Evolutionary conservation across 2,329 filamentous ascomycete genomes (phyloP).

Genomic region (Neofusicoccum sp.): DNA sequence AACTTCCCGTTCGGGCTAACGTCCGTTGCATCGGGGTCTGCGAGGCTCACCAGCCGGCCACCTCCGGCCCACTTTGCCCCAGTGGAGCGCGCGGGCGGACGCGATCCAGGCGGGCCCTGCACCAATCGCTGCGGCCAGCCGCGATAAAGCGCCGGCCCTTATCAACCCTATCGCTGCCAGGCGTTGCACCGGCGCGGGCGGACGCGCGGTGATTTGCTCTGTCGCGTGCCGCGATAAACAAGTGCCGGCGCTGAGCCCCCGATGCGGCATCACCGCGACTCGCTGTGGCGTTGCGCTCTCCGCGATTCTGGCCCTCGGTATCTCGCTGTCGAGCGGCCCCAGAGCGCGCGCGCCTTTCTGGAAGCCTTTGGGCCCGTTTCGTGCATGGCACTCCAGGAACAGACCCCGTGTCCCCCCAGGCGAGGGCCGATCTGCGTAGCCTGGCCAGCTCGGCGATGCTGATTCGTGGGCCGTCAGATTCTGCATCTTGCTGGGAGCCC

Average conservation of each 20-base stretch:
- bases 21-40: constrained; percentile 11
- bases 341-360: neutral
- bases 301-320: constrained; percentile 14
- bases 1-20: constrained; percentile 17
- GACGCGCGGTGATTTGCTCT: constrained; percentile 8
- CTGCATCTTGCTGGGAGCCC: neutral
- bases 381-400: constrained; percentile 5
- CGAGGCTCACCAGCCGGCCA: constrained; percentile 5
- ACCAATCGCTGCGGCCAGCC: neutral
- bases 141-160: constrained; percentile 6
- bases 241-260: constrained; percentile 6
- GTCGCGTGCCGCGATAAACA: neutral
- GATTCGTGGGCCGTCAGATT: neutral
- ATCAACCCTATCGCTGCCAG: constrained; percentile 3
- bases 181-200: neutral
- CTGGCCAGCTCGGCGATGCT: neutral
- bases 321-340: neutral
- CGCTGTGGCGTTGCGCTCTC: constrained; percentile 4
- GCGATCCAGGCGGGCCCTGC: neutral
- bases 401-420: constrained; percentile 2
- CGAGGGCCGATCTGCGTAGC: neutral
- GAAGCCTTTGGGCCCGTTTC: constrained; percentile 2
- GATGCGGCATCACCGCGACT: neutral
- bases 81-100: neutral
- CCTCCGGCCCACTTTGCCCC: constrained; percentile 12